Percentiles rank a stretch among this genome's conserved stretches.
Evolutionary conservation across 2,329 filamentous ascomycete genomes (phyloP).

Genomic region (Sordariomycetes sp.): DNA sequence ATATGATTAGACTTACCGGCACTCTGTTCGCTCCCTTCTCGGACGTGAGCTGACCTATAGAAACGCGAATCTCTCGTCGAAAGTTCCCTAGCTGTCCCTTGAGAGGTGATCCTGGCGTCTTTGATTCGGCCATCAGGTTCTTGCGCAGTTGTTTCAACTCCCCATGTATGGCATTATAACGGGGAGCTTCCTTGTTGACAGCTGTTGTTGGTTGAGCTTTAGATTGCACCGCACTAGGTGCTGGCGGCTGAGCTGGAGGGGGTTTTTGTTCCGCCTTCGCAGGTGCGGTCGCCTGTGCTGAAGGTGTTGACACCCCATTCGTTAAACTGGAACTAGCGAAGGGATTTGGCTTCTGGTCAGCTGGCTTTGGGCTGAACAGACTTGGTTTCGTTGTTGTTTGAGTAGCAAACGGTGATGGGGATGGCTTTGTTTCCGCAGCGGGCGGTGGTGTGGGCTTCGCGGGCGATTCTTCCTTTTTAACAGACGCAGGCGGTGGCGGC

Average conservation of each 20-base stretch:
- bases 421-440: background rate
- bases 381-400: too few species aligned
- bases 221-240: too few species aligned
- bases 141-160: constrained; percentile 61
- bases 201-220: constrained; percentile 3
- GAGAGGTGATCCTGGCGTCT: constrained; percentile 34
- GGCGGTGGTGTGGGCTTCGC: constrained; percentile 3
- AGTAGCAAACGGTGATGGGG: too few species aligned
- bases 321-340: background rate
- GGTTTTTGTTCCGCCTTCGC: constrained; percentile 6
- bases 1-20: constrained; percentile 20
- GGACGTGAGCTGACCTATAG: constrained; percentile 63
- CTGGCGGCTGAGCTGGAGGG: constrained; percentile 1
- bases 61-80: constrained; percentile 61
- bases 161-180: constrained; percentile 52
- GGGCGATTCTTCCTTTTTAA: background rate
- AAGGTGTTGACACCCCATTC: constrained; percentile 6
- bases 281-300: constrained; percentile 8
- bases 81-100: constrained; percentile 63
- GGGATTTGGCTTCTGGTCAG: background rate
- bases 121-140: constrained; percentile 46
- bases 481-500: constrained; percentile 1
- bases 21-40: constrained; percentile 51
- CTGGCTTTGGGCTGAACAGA: too few species aligned
- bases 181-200: constrained; percentile 21